Percentiles rank a stretch among this genome's conserved stretches.
These are phyloP conservation scores for Colletotrichum sansevieriae DNA, from an alignment of 2,329 filamentous ascomycete genomes.

Conservation along the genomic window DNA sequence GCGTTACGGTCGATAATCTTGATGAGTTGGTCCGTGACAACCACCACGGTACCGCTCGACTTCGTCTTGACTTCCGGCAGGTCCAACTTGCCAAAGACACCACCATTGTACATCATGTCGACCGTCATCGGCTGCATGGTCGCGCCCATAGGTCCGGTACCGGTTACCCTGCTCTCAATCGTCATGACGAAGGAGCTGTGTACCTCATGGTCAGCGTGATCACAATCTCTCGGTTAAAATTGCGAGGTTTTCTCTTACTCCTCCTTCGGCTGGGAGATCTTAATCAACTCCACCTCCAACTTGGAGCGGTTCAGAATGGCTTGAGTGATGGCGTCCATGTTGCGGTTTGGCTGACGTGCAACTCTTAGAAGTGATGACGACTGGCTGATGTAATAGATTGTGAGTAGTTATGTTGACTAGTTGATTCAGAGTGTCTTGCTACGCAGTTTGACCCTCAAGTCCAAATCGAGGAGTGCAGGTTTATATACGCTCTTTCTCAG, in stretches of 20 bases:
- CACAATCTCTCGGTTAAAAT: too few relatives aligned
- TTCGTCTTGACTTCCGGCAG: slow-evolving; percentile 49
- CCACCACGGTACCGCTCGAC: slow-evolving; percentile 47
- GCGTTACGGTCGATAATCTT: slow-evolving; percentile 47
- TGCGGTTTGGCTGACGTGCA: slow-evolving; percentile 14
- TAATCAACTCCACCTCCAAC: slow-evolving; percentile 48
- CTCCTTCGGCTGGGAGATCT: slow-evolving; percentile 48
- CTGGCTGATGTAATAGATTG: slow-evolving; percentile 3
- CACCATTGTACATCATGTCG: slow-evolving; percentile 49
- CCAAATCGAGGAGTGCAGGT: background rate
- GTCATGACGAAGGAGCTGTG: slow-evolving; percentile 48
- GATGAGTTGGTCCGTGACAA: slow-evolving; percentile 47
- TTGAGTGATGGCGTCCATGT: slow-evolving; percentile 48
- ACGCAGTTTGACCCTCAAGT: background rate
- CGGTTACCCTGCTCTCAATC: slow-evolving; percentile 49
- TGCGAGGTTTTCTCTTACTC: slow-evolving; percentile 46
- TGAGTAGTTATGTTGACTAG: background rate
- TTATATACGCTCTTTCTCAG: slow-evolving; percentile 30
- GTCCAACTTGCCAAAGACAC: slow-evolving; percentile 48
- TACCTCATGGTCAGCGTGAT: slow-evolving; percentile 12
- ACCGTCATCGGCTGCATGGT: slow-evolving; percentile 48
- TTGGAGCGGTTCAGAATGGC: slow-evolving; percentile 47
- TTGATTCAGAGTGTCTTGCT: background rate
- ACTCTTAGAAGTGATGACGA: slow-evolving; percentile 30
- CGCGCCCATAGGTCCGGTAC: slow-evolving; percentile 49